A percentile compares a stretch with the other conserved stretches of the same genome.
Evolutionary conservation across 352 stramenopile species (phyloP).

Genomic region (Globisporangium solare): DNA sequence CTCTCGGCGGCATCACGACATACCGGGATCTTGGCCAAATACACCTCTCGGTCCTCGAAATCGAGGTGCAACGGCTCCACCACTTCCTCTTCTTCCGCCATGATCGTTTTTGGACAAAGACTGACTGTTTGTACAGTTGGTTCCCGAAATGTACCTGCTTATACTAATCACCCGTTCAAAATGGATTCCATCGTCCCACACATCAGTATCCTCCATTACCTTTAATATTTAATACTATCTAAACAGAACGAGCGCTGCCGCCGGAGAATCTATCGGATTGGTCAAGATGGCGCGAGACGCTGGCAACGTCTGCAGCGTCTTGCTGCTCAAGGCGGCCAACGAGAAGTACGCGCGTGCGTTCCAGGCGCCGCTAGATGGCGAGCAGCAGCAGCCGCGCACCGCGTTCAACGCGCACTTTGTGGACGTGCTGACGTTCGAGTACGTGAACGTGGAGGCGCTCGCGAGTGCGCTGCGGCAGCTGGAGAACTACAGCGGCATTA

Average conservation of each 20-base stretch:
- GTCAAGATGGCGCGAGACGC: too few relatives aligned
- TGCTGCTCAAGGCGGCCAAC: constrained; percentile 68
- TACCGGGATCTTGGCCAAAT: constrained; percentile 84
- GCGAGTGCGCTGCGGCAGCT: constrained; percentile 34
- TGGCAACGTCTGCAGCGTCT: constrained; percentile 15
- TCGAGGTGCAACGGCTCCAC: constrained; percentile 87
- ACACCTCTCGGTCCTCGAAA: constrained; percentile 84
- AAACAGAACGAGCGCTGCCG: too few relatives aligned
- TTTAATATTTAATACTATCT: too few relatives aligned
- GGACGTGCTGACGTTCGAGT: constrained; percentile 68
- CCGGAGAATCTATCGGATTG: too few relatives aligned
- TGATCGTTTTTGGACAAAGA: constrained; percentile 18
- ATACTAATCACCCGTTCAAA: too few relatives aligned
- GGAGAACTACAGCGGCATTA: constrained; percentile 45
- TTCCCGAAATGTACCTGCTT: too few relatives aligned
- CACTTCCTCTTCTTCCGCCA: constrained; percentile 86
- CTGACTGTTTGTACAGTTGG: constrained; percentile 1
- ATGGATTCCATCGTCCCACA: too few relatives aligned
- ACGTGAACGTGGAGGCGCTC: constrained; percentile 44
- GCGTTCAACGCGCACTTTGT: constrained; percentile 34
- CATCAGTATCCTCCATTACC: too few relatives aligned
- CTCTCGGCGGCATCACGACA: constrained; percentile 1
- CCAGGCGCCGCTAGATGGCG: not conserved
- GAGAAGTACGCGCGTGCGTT: constrained; percentile 53
- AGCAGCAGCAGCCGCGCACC: constrained; percentile 1